These are phyloP conservation scores for Trypanosomatidae sp. DNA, from an alignment of 208 protist genomes.

Conservation along the genomic window DNA sequence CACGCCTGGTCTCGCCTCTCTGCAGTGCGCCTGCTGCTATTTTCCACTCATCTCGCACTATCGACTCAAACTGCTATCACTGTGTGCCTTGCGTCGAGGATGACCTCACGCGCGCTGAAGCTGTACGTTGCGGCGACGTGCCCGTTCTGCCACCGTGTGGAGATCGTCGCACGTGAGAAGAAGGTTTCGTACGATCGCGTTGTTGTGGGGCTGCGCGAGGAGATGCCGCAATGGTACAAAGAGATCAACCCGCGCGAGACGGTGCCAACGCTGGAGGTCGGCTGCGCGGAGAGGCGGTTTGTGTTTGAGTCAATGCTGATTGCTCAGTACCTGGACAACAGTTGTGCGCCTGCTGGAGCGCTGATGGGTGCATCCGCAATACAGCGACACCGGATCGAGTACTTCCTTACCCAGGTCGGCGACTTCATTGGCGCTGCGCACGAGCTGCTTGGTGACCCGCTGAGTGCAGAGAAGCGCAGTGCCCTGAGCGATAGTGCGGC, in stretches of 20 bases:
- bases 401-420: conserved; percentile 65
- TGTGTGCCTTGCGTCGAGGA: neutral
- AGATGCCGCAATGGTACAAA: conserved; percentile 80
- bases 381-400: conserved; percentile 69
- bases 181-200: conserved; percentile 48
- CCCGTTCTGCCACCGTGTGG: conserved; percentile 70
- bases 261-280: conserved; percentile 66
- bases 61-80: no score
- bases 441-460: conserved; percentile 47
- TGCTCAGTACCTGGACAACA: conserved; percentile 66
- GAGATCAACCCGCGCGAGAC: conserved; percentile 73
- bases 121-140: conserved; percentile 54
- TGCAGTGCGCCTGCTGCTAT: neutral
- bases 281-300: conserved; percentile 27
- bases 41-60: neutral
- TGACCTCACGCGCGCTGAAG: conserved; percentile 36
- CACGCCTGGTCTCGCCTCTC: neutral
- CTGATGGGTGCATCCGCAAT: conserved; percentile 47
- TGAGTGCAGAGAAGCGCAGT: conserved; percentile 59
- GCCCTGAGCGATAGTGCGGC: conserved; percentile 46
- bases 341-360: conserved; percentile 17
- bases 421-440: conserved; percentile 55
- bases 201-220: conserved; percentile 36
- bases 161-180: conserved; percentile 65
- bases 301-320: conserved; percentile 78